Evolutionary conservation across 176 grass and related monocot species (phyloP).

Genomic region (Bonia amplexicaulis): DNA sequence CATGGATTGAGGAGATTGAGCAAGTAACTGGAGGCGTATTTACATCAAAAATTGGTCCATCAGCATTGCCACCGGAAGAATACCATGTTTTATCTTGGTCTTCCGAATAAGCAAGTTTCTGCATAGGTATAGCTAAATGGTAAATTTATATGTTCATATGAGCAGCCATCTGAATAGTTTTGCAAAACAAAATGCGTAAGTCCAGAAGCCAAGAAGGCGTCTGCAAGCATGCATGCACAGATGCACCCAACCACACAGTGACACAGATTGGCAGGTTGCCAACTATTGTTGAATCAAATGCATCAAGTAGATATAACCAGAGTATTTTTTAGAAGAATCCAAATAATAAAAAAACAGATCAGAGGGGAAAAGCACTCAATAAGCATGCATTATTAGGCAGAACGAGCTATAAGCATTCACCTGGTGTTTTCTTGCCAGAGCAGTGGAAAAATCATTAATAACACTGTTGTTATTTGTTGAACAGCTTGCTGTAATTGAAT

Average conservation of each 20-base stretch:
- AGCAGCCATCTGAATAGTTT: constrained; percentile 1
- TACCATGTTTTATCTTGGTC: not conserved
- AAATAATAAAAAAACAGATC: not conserved
- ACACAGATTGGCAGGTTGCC: not conserved
- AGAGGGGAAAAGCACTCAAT: not conserved
- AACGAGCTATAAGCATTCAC: constrained; percentile 3
- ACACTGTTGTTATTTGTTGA: constrained; percentile 6
- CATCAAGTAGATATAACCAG: not conserved
- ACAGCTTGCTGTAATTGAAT: constrained; percentile 26
- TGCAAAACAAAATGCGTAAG: not conserved
- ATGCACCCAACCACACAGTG: not conserved
- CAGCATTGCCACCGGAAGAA: not conserved
- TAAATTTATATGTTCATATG: not conserved
- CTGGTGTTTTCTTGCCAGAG: constrained; percentile 9
- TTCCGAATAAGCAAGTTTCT: constrained; percentile 30
- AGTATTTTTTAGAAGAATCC: not conserved
- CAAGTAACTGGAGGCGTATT: constrained; percentile 7
- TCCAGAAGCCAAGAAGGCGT: not conserved
- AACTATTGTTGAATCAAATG: constrained; percentile 8
- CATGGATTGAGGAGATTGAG: constrained; percentile 18
- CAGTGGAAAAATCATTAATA: not conserved
- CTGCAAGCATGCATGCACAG: not conserved
- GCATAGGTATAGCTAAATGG: constrained; percentile 9
- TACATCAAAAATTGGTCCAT: constrained; percentile 24
- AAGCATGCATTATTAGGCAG: not conserved